Evolutionary conservation across 163 green algal genomes (phyloP), one percentile per base, ranked within the genome.

Genomic region (Coccomyxa subellipsoidea): DNA sequence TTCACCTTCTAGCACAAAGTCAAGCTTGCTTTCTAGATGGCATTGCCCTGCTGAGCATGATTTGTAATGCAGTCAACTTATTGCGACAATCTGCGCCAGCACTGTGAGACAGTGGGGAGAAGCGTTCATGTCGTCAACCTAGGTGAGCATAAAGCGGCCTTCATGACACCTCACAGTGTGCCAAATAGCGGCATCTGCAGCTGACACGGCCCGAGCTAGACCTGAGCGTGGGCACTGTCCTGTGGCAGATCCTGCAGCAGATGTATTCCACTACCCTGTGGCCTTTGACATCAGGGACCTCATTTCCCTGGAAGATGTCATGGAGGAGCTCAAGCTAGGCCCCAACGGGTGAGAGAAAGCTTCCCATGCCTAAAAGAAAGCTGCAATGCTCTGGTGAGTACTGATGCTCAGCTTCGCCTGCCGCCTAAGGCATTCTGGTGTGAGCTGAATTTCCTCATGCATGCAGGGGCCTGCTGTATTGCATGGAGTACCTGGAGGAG

Each of bases 401-500:
- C n/a, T n/a, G n/a, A n/a, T n/a, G n/a, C n/a, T n/a, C n/a, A n/a
- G n/a, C n/a, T n/a, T n/a, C n/a, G n/a, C n/a, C n/a, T n/a, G n/a
- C n/a, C n/a, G n/a, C n/a, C n/a, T n/a, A n/a, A n/a, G n/a, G n/a
- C n/a, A n/a, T n/a, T n/a, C n/a, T n/a, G n/a, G n/a, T n/a, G n/a
- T n/a, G n/a, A n/a, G n/a, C 34, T 15, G 18, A 76, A 25, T 76
- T 12, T 81, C 76, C 71, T 70, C 25, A 71, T 85, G 77, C 47
- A 59, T 59, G 21, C 82, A 94, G 90, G 21, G 94, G 88, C 10
- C 89, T 99, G 83, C 82, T 99, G 66, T 98, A 97, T 84, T 98
- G 95, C 92, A 99, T 99, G 97, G 97, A 99, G 87, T 98, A 97
- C 78, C 59, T 98, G 71, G 96, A 99, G 84, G 96, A 99, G 5